phyloP scores from a whole-genome alignment of 169 alveolate species.

The Babesia bigemina region DNA sequence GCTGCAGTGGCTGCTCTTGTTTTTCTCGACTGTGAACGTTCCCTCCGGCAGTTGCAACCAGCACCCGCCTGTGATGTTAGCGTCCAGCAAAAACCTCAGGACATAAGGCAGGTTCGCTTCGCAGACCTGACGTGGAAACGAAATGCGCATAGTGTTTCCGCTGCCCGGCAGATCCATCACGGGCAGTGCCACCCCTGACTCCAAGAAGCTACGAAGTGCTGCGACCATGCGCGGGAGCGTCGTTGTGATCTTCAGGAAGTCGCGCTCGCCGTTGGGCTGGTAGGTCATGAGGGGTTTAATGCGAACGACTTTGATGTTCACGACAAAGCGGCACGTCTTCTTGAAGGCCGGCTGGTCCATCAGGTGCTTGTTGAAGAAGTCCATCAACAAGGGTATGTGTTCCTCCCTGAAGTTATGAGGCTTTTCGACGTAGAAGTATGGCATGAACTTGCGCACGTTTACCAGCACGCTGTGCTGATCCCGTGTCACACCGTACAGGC shows the following conservation, averaged over 20 bases:
- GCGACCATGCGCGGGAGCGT: conserved; percentile 85
- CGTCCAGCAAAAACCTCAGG: conserved; percentile 94
- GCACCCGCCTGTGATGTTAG: conserved; percentile 93
- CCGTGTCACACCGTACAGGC: conserved; percentile 71
- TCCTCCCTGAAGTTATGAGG: conserved; percentile 65
- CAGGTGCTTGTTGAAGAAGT: conserved; percentile 55
- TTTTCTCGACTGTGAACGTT: conserved; percentile 19
- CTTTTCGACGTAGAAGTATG: conserved; percentile 76
- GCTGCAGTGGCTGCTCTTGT: conserved; percentile 63
- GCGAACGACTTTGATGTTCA: conserved; percentile 67
- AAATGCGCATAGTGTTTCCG: conserved; percentile 39
- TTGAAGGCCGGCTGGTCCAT: conserved; percentile 71
- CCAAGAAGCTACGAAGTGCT: conserved; percentile 79
- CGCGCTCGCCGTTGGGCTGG: conserved; percentile 67
- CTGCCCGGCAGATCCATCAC: conserved; percentile 22
- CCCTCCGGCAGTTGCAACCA: conserved; percentile 86
- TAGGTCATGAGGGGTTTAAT: conserved; percentile 79
- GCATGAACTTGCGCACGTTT: conserved; percentile 67
- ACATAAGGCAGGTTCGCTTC: conserved; percentile 97
- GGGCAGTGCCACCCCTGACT: conserved; percentile 72
- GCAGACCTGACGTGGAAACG: conserved; percentile 74
- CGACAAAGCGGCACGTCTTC: conserved; percentile 68
- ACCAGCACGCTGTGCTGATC: conserved; percentile 70
- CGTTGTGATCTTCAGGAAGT: conserved; percentile 81
- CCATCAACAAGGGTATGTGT: conserved; percentile 60